phyloP scores from a whole-genome alignment of 805 yeast genomes.

The Ogataea haglerorum region DNA sequence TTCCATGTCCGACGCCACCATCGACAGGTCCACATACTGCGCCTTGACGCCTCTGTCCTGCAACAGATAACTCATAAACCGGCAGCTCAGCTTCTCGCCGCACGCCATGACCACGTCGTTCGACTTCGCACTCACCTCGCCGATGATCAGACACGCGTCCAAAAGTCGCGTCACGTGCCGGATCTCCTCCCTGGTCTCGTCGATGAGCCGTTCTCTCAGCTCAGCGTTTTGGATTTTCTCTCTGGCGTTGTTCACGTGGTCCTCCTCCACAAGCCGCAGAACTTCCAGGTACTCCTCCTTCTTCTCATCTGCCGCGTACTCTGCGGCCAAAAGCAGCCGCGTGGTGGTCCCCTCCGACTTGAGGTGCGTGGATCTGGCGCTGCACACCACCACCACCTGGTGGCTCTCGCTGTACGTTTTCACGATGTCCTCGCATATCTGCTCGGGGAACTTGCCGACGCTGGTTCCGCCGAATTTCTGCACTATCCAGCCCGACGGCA shows the following conservation, averaged over 20 bases:
- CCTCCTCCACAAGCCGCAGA: constrained; percentile 67
- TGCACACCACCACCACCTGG: constrained; percentile 90
- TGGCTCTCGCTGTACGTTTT: constrained; percentile 55
- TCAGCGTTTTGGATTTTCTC: constrained; percentile 41
- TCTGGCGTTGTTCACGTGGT: constrained; percentile 75
- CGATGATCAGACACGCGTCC: constrained; percentile 85
- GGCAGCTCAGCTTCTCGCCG: constrained; percentile 90
- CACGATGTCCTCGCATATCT: constrained; percentile 82
- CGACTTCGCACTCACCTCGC: constrained; percentile 87
- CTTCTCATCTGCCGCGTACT: constrained; percentile 58
- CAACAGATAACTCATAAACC: constrained; percentile 82
- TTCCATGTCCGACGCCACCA: constrained; percentile 53
- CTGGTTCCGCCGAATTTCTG: constrained; percentile 98
- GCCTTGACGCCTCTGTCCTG: constrained; percentile 80
- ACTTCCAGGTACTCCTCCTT: constrained; percentile 50
- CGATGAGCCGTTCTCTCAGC: constrained; percentile 51
- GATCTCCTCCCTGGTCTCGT: constrained; percentile 62
- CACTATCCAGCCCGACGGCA: constrained; percentile 53
- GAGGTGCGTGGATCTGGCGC: constrained; percentile 88
- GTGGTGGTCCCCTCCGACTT: constrained; percentile 96
- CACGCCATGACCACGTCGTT: constrained; percentile 86
- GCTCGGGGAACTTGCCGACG: constrained; percentile 88
- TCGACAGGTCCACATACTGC: constrained; percentile 69
- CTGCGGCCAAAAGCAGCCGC: constrained; percentile 80
- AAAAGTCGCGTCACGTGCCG: constrained; percentile 64